These are phyloP conservation scores for Trichophyton equinum DNA, from an alignment of 2,329 filamentous ascomycete species.

Conservation along the genomic window DNA sequence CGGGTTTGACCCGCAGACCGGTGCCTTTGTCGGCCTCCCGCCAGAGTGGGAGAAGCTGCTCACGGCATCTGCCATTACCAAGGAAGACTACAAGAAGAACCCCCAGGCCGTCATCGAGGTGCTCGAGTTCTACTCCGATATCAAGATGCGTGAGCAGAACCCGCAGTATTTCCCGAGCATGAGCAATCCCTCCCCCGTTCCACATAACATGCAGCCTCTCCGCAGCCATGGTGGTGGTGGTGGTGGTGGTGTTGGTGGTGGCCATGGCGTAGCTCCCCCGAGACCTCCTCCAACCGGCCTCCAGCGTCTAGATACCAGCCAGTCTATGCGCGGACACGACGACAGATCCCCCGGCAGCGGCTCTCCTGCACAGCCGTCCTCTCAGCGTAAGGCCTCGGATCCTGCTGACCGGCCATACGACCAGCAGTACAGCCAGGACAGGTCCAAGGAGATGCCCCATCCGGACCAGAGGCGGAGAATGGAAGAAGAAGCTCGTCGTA, in stretches of 20 bases:
- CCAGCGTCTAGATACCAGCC: conserved; percentile 35
- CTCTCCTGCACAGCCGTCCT: conserved; percentile 20
- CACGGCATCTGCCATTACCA: conserved; percentile 92
- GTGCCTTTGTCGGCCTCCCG: conserved; percentile 86
- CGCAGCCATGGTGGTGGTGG: conserved; percentile 29
- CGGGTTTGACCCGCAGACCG: conserved; percentile 88
- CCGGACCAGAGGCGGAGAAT: conserved; percentile 36
- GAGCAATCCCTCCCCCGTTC: conserved; percentile 46
- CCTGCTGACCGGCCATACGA: conserved; percentile 38
- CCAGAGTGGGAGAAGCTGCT: conserved; percentile 95
- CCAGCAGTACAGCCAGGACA: conserved; percentile 32
- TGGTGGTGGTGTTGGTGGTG: conserved; percentile 11
- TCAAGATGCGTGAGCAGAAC: conserved; percentile 52
- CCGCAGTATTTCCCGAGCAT: conserved; percentile 47
- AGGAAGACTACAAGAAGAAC: conserved; percentile 96
- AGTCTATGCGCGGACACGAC: conserved; percentile 21
- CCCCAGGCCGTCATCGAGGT: conserved; percentile 64
- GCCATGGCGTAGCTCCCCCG: conserved; percentile 52
- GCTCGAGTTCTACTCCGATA: conserved; percentile 57
- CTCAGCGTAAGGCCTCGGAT: conserved; percentile 43
- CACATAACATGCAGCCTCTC: conserved; percentile 37
- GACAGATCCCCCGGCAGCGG: conserved; percentile 23
- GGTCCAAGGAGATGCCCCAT: conserved; percentile 47
- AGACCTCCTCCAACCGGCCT: conserved; percentile 47
- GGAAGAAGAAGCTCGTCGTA: conserved; percentile 43